Percentiles rank a stretch among this genome's conserved stretches.
These are phyloP conservation scores for Hymenoscyphus albidus DNA, from an alignment of 2,329 filamentous ascomycete genomes.

Conservation along the genomic window DNA sequence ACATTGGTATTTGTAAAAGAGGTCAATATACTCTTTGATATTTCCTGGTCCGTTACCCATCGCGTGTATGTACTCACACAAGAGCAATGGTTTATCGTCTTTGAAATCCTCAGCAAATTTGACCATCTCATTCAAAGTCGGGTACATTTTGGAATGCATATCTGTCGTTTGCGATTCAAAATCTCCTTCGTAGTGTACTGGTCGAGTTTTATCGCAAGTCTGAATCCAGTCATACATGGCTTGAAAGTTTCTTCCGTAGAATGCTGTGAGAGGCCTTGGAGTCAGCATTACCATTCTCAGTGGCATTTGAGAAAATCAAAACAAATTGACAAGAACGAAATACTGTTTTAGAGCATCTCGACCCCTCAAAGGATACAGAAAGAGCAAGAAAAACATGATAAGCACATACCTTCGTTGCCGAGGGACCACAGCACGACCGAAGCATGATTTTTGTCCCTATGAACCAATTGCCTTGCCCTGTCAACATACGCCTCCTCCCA, in stretches of 20 bases:
- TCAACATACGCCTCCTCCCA: slow-evolving; percentile 66
- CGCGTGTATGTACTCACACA: slow-evolving; percentile 57
- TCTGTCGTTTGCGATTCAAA: slow-evolving; percentile 48
- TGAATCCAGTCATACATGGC: slow-evolving; percentile 62
- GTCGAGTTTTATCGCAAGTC: slow-evolving; percentile 45
- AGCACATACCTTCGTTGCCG: slow-evolving; percentile 53
- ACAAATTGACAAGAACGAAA: too few relatives aligned
- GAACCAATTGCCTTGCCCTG: slow-evolving; percentile 59
- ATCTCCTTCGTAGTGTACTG: slow-evolving; percentile 56
- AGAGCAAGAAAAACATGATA: too few relatives aligned
- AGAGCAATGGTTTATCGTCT: slow-evolving; percentile 52
- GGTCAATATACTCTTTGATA: slow-evolving; percentile 63
- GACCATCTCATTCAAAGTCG: slow-evolving; percentile 42
- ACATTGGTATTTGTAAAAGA: slow-evolving; percentile 43
- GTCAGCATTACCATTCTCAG: too few relatives aligned
- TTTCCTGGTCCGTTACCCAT: slow-evolving; percentile 74
- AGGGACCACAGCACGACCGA: slow-evolving; percentile 71
- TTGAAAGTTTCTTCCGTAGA: slow-evolving; percentile 64
- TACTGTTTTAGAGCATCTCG: too few relatives aligned
- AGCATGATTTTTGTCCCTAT: slow-evolving; percentile 67
- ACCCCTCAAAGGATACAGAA: too few relatives aligned
- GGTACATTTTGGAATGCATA: slow-evolving; percentile 56
- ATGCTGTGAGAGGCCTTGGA: slow-evolving; percentile 39
- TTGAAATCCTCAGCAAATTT: slow-evolving; percentile 40
- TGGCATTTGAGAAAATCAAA: too few relatives aligned